These are phyloP conservation scores for Mortierella sp. DNA, from an alignment of 371 early-diverging fungal species.

Conservation along the genomic window DNA sequence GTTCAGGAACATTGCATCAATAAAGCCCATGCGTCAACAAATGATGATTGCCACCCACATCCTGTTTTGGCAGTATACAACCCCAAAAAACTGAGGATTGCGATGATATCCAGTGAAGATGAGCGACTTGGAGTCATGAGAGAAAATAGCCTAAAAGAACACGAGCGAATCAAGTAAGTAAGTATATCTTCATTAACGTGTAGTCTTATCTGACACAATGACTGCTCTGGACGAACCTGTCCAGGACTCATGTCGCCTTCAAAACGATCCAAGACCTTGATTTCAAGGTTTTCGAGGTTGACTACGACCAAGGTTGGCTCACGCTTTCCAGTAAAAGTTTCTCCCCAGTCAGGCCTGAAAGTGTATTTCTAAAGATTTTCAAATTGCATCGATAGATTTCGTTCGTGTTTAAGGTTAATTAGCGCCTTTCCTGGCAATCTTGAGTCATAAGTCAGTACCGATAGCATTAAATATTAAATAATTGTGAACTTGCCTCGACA, in stretches of 20 bases:
- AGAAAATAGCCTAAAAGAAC: conserved; percentile 43
- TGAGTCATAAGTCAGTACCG: too few relatives aligned
- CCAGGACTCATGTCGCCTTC: conserved; percentile 49
- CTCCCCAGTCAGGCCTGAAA: conserved; percentile 69
- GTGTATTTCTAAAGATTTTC: conserved; percentile 31
- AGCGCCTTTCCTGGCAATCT: too few relatives aligned
- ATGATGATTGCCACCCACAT: conserved; percentile 35
- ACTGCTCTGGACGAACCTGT: conserved; percentile 18
- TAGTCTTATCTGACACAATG: not conserved
- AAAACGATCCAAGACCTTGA: conserved; percentile 42
- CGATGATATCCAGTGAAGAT: conserved; percentile 68
- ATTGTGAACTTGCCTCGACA: conserved; percentile 36
- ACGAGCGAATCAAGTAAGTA: not conserved
- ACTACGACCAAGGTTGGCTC: conserved; percentile 63
- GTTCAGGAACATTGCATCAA: not conserved
- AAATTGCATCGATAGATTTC: not conserved
- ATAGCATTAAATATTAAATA: too few relatives aligned
- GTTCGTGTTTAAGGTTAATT: too few relatives aligned
- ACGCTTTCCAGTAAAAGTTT: conserved; percentile 63
- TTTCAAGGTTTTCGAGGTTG: conserved; percentile 47
- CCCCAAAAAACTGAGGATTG: conserved; percentile 60
- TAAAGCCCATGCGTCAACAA: not conserved
- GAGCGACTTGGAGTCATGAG: conserved; percentile 52
- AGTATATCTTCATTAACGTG: too few relatives aligned
- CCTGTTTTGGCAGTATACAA: conserved; percentile 69